Base-by-base conservation (phyloP, 192 early-diverging fungal genomes). In the Podila epigama region DNA sequence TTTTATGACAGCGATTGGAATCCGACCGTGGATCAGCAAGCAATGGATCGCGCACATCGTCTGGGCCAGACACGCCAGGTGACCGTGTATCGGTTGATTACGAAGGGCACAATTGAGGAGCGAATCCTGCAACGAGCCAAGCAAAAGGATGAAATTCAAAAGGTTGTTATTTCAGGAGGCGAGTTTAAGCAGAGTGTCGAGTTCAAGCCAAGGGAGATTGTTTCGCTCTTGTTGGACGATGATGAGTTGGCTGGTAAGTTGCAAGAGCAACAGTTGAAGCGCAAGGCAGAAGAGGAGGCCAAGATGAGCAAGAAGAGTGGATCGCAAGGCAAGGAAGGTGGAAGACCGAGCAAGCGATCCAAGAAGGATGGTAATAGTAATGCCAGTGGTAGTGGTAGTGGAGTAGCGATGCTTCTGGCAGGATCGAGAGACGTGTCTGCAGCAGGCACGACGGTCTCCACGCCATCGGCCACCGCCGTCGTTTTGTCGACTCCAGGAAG, bases 141-240 rank as follows among this genome's bases (percentile, higher is more conserved):
- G 67, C 93, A 95, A 66, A 96, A 96, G 84, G 93, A 95, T 80
- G 91, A 97, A 71, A 96, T 96, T n/a, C 95, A 97, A 69, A 93
- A 93, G 57, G 94, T 97, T 1, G 95, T 97, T 39, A 95, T 97
- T 64, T 91, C 93, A 20, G 95, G 95, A 25, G 93, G 93, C 6
- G 93, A 94, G 59, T 90, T 90, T 69, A 90, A 89, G 80, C 87
- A 85, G 81, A 68, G 31, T 27, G 91, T 93, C 28, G 94, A 94
- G 56, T 92, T 94, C 48, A 96, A 94, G 75, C 92, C 95, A n/a
- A 91, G 93, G 52, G 95, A 97, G 75, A 94, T 97, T 69, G 89
- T 94, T 40, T 92, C 92, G 36, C 77, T 95, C 61, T 77, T 97
- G 58, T 72, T 97, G 37, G 94, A 92, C 66, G 94, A 97, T 62